Evolutionary conservation across 257 asterid genomes (phyloP), one percentile per base, ranked within the genome.

Genomic region (Nemophila menziesii): DNA sequence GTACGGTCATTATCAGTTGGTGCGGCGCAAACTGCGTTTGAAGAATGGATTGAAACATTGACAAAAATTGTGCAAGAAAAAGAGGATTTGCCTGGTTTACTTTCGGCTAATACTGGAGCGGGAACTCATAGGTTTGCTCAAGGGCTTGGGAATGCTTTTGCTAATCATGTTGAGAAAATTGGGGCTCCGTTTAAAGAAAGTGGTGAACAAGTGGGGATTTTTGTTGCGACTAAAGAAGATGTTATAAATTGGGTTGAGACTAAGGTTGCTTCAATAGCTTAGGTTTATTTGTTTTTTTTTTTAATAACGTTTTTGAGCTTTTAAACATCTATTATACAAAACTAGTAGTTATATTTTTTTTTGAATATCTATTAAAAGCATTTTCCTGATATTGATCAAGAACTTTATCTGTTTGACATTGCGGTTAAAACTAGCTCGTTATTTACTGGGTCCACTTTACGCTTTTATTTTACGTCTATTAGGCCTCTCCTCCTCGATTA

Each of bases 21-120:
- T 16, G 98, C 98, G 5, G 93, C 98, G 11, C 73, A 66, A 7
- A 81, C 96, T 11, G 96, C 96, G 4, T 66, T 90, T 9, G 96
- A 90, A 58, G 98, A 84, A 49, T 90, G 98, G 96, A 70, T 81
- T 93, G 53, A 60, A 11, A 70, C 78, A 11, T 24, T 90, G n/a
- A 79, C 76, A 5, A 78, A 59, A 46, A 76, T 69, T 0, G 79
- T 84, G 23, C 68, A 57, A 38, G 74, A 81, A 2, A 58, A 65
- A 13, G 95, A 78, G 59, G 54, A 48, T 0, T 61, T 89, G 71
- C 95, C 98, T 0, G 85, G 78, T 2, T 17, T 84, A 55, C 68
- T 84, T 34, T 68, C 86, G 0, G 97, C 97, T 1, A 74, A 57
- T 59, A 78, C 98, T 0, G 98, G 98, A 19, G 64, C 92, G 0